Percentiles rank a stretch among this genome's conserved stretches.
phyloP scores from a whole-genome alignment of 1,139 yeast species.

The Blastobotrys aristatus region DNA sequence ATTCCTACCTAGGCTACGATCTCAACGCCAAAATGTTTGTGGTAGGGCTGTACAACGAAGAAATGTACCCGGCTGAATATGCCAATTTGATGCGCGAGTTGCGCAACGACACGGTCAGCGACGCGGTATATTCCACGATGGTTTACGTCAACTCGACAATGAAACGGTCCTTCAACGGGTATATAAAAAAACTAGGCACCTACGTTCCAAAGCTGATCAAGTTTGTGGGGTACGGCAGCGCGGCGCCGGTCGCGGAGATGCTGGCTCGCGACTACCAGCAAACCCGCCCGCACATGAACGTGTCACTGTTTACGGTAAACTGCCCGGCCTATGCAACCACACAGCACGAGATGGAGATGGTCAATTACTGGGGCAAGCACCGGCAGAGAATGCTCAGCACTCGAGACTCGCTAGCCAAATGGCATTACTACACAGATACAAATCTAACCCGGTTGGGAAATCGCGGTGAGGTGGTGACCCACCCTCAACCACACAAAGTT shows the following conservation, averaged over 20 bases:
- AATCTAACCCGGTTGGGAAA: not conserved
- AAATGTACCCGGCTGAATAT: constrained; percentile 6
- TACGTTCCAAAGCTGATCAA: not conserved
- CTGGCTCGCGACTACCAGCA: constrained; percentile 2
- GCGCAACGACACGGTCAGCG: not conserved
- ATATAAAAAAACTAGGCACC: constrained; percentile 1
- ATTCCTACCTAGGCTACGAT: constrained; percentile 8
- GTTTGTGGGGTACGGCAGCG: constrained; percentile 8
- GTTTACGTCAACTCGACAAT: not conserved
- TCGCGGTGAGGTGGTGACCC: constrained; percentile 1
- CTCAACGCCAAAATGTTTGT: not conserved
- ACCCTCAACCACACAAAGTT: constrained; percentile 2
- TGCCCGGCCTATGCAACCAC: constrained; percentile 6
- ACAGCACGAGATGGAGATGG: constrained; percentile 4
- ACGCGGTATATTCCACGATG: not conserved
- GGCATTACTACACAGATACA: not conserved
- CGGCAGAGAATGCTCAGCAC: constrained; percentile 1
- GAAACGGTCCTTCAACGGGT: not conserved
- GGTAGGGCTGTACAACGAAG: constrained; percentile 6
- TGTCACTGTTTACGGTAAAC: constrained; percentile 1
- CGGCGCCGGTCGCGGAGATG: constrained; percentile 8
- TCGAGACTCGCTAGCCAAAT: constrained; percentile 1
- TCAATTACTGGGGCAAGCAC: not conserved
- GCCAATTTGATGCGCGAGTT: not conserved
- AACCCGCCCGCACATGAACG: constrained; percentile 3